phyloP scores from a whole-genome alignment of 148 eudicot genomes.

The Rhododendron williamsianum region DNA sequence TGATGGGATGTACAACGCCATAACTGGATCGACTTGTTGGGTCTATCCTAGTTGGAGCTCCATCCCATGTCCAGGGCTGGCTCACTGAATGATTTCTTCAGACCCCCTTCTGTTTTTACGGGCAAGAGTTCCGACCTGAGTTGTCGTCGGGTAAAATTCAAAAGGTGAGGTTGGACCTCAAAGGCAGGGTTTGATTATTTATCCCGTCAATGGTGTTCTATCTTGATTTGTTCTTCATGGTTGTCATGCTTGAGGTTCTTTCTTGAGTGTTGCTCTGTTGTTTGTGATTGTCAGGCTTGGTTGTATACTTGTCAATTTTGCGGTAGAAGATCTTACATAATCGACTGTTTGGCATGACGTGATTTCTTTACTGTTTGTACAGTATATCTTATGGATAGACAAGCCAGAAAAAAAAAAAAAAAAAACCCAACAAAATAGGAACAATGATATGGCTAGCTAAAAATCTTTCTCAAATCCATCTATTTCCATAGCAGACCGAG shows the following conservation, averaged over 20 bases:
- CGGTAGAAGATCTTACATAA: not conserved
- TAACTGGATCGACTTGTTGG: not conserved
- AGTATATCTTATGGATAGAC: not conserved
- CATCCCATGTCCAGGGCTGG: not conserved
- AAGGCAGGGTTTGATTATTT: not conserved
- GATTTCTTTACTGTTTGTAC: not conserved
- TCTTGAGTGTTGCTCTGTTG: not conserved
- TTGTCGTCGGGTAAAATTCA: not conserved
- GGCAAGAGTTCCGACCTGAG: not conserved
- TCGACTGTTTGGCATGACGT: not conserved
- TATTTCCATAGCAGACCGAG: not conserved
- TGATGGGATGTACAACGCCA: not conserved
- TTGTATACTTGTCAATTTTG: not conserved
- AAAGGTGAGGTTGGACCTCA: not conserved
- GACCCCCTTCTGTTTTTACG: no score
- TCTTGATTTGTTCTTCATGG: not conserved
- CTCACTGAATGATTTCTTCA: not conserved
- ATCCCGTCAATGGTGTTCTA: not conserved
- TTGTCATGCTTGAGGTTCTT: not conserved
- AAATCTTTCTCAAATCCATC: not conserved
- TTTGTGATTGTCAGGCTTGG: not conserved
- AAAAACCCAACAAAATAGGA: not conserved
- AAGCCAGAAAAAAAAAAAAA: not conserved
- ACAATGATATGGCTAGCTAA: not conserved
- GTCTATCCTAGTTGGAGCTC: not conserved